Percentiles rank a stretch among this genome's conserved stretches.
phyloP scores from a whole-genome alignment of 768 basidiomycete species.

The Holtermannia corniformis region DNA sequence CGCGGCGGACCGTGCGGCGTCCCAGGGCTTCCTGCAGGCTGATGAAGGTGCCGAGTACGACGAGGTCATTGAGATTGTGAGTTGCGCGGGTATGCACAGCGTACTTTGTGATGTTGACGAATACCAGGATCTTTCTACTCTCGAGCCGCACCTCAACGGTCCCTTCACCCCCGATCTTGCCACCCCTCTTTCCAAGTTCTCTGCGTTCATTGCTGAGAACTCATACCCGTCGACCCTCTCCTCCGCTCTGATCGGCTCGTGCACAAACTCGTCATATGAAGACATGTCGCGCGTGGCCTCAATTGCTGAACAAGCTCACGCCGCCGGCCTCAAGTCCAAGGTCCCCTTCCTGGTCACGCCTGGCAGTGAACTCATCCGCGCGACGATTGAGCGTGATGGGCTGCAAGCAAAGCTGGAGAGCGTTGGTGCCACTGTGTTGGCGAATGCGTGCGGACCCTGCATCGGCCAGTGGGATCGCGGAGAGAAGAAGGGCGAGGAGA shows the following conservation, averaged over 20 bases:
- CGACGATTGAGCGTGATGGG: constrained; percentile 91
- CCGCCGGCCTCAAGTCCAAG: constrained; percentile 68
- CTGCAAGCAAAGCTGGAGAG: constrained; percentile 70
- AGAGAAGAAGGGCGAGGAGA: constrained; percentile 78
- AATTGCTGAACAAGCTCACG: constrained; percentile 78
- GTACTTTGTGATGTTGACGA: background rate
- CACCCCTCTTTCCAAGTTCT: constrained; percentile 85
- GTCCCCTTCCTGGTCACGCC: constrained; percentile 45
- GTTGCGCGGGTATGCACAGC: no score
- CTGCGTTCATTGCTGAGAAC: constrained; percentile 64
- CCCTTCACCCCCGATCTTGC: constrained; percentile 96
- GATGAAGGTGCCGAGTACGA: constrained; percentile 89
- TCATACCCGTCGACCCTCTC: constrained; percentile 84
- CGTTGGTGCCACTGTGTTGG: constrained; percentile 88
- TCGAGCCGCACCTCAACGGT: constrained; percentile 90
- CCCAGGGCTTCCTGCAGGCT: constrained; percentile 64
- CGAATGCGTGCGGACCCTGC: constrained; percentile 97
- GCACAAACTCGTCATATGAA: constrained; percentile 97
- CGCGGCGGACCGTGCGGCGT: constrained; percentile 76
- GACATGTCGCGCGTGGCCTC: constrained; percentile 78
- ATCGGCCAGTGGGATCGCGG: constrained; percentile 99
- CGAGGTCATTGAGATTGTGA: constrained; percentile 82
- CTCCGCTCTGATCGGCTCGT: constrained; percentile 94
- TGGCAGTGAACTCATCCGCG: constrained; percentile 74
- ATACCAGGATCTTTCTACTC: constrained; percentile 66